Conservation (phyloP, 129 eudicot species). For the Gnaphalium uliginosum region DNA sequence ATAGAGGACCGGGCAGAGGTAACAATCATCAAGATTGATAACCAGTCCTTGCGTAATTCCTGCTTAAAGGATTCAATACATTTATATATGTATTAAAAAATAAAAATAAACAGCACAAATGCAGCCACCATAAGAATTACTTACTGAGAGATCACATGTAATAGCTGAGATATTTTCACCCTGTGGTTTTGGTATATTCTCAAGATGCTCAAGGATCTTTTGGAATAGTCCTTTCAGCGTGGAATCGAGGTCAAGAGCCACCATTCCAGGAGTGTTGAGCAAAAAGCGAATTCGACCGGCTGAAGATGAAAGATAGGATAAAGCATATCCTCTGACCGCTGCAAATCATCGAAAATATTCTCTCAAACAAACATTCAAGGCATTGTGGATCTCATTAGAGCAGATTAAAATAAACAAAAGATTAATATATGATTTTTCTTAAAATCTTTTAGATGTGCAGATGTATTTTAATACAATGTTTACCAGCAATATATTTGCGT, state of each 20-base stretch:
- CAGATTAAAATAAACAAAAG: not conserved
- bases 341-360: slow-evolving; percentile 35
- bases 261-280: slow-evolving; percentile 98
- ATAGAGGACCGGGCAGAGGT: slow-evolving; percentile 97
- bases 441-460: slow-evolving; percentile 6
- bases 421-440: not conserved
- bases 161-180: slow-evolving; percentile 96
- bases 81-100: not conserved
- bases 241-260: slow-evolving; percentile 94
- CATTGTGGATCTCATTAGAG: not conserved
- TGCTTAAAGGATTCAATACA: slow-evolving; percentile 36
- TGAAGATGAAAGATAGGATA: slow-evolving; percentile 93
- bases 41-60: slow-evolving; percentile 98
- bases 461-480: slow-evolving; percentile 4
- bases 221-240: slow-evolving; percentile 93
- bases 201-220: slow-evolving; percentile 89
- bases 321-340: slow-evolving; percentile 97
- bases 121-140: slow-evolving; percentile 28
- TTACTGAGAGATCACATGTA: slow-evolving; percentile 93
- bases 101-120: slow-evolving; percentile 10
- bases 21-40: slow-evolving; percentile 88
- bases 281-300: slow-evolving; percentile 88
- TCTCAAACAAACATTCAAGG: slow-evolving; percentile 2
- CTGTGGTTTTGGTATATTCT: slow-evolving; percentile 96
- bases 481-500: slow-evolving; percentile 99